A percentile compares a stretch with the other conserved stretches of the same genome.
These are phyloP conservation scores for Aspergillus quadricinctus DNA, from an alignment of 2,329 filamentous ascomycete genomes.

Conservation along the genomic window DNA sequence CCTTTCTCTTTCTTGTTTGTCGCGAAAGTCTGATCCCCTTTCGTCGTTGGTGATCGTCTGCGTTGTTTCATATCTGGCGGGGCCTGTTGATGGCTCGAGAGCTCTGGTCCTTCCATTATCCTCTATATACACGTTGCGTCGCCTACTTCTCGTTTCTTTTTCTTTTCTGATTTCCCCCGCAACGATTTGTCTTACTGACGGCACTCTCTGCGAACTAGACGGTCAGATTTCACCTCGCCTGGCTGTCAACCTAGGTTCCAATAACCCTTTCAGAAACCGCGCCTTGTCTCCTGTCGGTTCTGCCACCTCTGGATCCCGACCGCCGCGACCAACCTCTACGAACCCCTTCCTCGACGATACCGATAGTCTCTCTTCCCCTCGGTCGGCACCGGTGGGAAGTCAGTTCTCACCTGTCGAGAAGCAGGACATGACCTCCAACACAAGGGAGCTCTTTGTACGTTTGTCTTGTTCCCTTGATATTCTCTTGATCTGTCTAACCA, in stretches of 20 bases:
- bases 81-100: slow-evolving; percentile 3
- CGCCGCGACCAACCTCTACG: slow-evolving; percentile 51
- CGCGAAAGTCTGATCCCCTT: slow-evolving; percentile 4
- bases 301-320: slow-evolving; percentile 23
- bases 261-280: slow-evolving; percentile 49
- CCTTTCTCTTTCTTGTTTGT: slow-evolving; percentile 6
- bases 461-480: not conserved
- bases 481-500: slow-evolving; percentile 1
- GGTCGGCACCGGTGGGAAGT: slow-evolving; percentile 29
- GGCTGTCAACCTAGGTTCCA: slow-evolving; percentile 39
- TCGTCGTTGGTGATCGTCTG: not conserved
- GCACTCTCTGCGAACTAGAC: slow-evolving; percentile 16
- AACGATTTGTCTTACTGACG: slow-evolving; percentile 2
- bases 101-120: not conserved
- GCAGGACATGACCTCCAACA: slow-evolving; percentile 43
- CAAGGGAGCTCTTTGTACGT: slow-evolving; percentile 60
- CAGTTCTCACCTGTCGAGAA: slow-evolving; percentile 31
- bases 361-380: slow-evolving; percentile 32
- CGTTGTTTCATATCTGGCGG: slow-evolving; percentile 18
- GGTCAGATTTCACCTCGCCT: slow-evolving; percentile 30
- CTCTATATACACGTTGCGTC: not conserved
- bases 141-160: not conserved
- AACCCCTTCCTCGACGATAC: slow-evolving; percentile 59
- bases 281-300: slow-evolving; percentile 36
- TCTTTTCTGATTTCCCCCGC: not conserved